Base-by-base conservation (phyloP, 306 rosid genomes). In the Albizia julibrissin region DNA sequence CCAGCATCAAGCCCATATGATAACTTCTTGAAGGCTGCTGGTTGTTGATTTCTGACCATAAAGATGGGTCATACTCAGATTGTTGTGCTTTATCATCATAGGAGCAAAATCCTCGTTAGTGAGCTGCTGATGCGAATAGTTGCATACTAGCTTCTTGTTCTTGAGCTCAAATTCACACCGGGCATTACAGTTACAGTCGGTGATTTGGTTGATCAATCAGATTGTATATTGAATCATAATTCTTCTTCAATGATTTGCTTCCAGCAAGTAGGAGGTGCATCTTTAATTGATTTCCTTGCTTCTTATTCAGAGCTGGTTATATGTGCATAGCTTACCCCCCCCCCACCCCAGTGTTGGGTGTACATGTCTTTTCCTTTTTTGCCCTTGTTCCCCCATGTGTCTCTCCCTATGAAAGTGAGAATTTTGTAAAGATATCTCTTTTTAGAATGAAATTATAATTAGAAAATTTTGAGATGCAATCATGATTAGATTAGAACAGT, bases 1-100 rank as follows among this genome's bases (percentile, higher is more conserved):
- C 98, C 94, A 62, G 86, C 88, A 40, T 82, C 97, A 13, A 89
- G 90, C 79, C 98, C 98, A 1, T 92, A 92, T 75, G 97, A 94
- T 82, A 89, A 88, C 85, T 90, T 94, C 81, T 74, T 92, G 80
- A 94, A 91, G 88, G 98, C 97, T 6, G 94, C 92, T 19, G 95
- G 95, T 40, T 94, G 98, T 73, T 94, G 65, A 90, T 86, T 83
- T 73, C 21, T 21, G 80, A 56, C n/a, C 15, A 72, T 61, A 59
- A 34, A 39, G 70, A 66, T 50, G 80, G 9, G 3, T 70, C 31
- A 19, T 72, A 67, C 58, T 68, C 67, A 3, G 43, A 72, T 67
- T 33, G 34, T 49, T 61, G 61, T 71, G 50, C 50, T 37, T 22
- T n/a, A 43, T 22, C 2, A 58, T 58, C 5, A 59, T 59, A 59